These are phyloP conservation scores for Trichoderma virens DNA, from an alignment of 495 filamentous ascomycete genomes.

Conservation along the genomic window DNA sequence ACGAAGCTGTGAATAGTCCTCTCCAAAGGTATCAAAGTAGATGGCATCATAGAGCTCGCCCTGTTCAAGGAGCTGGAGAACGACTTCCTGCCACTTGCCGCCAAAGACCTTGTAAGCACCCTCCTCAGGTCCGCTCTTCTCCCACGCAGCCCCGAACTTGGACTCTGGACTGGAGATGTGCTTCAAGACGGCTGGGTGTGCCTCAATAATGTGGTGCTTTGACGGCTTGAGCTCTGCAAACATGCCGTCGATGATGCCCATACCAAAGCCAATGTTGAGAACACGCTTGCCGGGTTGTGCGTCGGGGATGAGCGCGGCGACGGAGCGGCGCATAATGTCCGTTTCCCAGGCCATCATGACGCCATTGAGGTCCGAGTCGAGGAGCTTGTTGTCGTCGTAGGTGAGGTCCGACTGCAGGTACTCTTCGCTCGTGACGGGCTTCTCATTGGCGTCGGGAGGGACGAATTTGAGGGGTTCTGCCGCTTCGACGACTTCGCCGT, in stretches of 20 bases:
- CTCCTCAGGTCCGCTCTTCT: slow-evolving; percentile 26
- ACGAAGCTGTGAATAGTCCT: slow-evolving; percentile 77
- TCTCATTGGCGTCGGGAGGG: slow-evolving; percentile 26
- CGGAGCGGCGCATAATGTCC: slow-evolving; percentile 75
- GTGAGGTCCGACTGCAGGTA: slow-evolving; percentile 75
- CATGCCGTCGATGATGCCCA: slow-evolving; percentile 90
- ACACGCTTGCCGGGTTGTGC: slow-evolving; percentile 52
- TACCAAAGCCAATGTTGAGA: slow-evolving; percentile 89
- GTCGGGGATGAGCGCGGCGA: slow-evolving; percentile 37
- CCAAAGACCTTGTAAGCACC: slow-evolving; percentile 38
- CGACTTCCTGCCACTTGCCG: slow-evolving; percentile 78
- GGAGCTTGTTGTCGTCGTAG: slow-evolving; percentile 64
- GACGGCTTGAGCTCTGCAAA: slow-evolving; percentile 63
- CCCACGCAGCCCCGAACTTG: slow-evolving; percentile 41
- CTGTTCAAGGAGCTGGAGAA: slow-evolving; percentile 60
- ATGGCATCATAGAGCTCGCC: slow-evolving; percentile 79
- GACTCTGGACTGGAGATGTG: slow-evolving; percentile 46
- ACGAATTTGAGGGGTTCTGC: slow-evolving; percentile 24
- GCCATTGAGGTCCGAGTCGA: slow-evolving; percentile 75
- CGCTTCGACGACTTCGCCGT: slow-evolving; percentile 14
- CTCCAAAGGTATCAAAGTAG: slow-evolving; percentile 97
- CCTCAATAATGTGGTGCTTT: slow-evolving; percentile 82
- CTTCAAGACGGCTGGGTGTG: slow-evolving; percentile 72
- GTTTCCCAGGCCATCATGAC: slow-evolving; percentile 98
- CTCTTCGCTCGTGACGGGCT: slow-evolving; percentile 50